phyloP scores from a whole-genome alignment of 2,329 filamentous ascomycete species.

The Plectosphaerella sp. region DNA sequence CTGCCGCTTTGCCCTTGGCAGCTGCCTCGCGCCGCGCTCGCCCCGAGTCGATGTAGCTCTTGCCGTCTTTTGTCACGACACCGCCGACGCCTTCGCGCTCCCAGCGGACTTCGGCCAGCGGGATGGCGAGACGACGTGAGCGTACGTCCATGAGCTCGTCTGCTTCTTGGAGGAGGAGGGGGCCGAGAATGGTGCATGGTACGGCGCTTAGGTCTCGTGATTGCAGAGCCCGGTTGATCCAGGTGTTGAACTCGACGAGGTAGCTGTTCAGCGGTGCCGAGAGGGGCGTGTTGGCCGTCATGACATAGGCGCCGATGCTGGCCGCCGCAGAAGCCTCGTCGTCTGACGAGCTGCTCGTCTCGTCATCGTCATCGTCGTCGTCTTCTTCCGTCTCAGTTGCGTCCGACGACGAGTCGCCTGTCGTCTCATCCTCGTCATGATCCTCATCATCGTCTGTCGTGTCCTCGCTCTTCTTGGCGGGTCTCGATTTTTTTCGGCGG shows the following conservation, averaged over 20 bases:
- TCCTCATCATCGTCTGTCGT: conserved; percentile 34
- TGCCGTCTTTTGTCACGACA: conserved; percentile 56
- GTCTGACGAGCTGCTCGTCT: conserved; percentile 22
- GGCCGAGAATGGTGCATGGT: conserved; percentile 72
- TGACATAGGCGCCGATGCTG: conserved; percentile 73
- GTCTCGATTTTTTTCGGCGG: too few relatives aligned
- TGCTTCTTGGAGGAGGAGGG: conserved; percentile 77
- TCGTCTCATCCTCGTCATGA: conserved; percentile 43
- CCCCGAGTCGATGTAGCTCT: conserved; percentile 52
- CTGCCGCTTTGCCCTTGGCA: conserved; percentile 29
- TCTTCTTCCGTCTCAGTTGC: too few relatives aligned
- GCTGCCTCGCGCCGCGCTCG: conserved; percentile 15
- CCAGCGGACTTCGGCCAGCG: conserved; percentile 80
- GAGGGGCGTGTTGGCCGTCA: conserved; percentile 79
- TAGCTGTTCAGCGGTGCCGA: conserved; percentile 77
- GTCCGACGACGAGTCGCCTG: not conserved
- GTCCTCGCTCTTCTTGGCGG: conserved; percentile 12
- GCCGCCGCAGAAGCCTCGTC: conserved; percentile 47
- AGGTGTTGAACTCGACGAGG: conserved; percentile 77
- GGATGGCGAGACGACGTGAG: conserved; percentile 78
- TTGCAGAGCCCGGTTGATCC: conserved; percentile 74
- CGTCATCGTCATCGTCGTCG: not conserved
- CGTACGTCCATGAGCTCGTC: conserved; percentile 66
- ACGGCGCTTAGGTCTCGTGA: conserved; percentile 64
- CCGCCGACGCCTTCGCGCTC: conserved; percentile 70